phyloP scores from a whole-genome alignment of 345 rosid genomes.

The Carallia pectinifolia region DNA sequence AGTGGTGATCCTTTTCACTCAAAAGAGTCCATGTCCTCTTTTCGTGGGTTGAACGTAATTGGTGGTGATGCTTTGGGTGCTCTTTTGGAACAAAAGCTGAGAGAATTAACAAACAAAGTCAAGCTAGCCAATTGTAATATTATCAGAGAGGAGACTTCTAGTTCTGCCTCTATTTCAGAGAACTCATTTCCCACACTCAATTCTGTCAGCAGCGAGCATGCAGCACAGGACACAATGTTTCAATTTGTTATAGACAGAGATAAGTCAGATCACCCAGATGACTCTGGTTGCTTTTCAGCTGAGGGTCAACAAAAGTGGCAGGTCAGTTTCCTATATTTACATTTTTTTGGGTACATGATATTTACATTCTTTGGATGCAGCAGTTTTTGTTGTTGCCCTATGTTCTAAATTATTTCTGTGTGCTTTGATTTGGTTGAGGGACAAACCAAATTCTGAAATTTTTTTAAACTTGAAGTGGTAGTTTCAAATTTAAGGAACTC shows the following conservation, averaged over 20 bases:
- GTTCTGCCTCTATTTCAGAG: slow-evolving; percentile 34
- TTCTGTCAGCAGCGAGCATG: slow-evolving; percentile 27
- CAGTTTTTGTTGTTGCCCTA: not conserved
- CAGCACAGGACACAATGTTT: slow-evolving; percentile 33
- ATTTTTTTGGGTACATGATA: no score
- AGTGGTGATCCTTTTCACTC: slow-evolving; percentile 22
- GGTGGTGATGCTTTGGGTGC: slow-evolving; percentile 54
- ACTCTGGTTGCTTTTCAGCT: slow-evolving; percentile 38
- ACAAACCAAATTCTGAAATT: not conserved
- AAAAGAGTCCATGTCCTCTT: slow-evolving; percentile 27
- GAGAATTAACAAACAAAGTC: slow-evolving; percentile 60
- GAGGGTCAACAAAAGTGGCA: slow-evolving; percentile 42
- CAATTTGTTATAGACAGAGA: slow-evolving; percentile 32
- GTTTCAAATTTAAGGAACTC: not conserved
- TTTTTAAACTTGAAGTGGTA: not conserved
- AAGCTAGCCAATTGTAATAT: slow-evolving; percentile 49
- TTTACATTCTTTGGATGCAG: slow-evolving; percentile 1
- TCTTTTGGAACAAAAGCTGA: slow-evolving; percentile 75
- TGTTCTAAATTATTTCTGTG: slow-evolving; percentile 3
- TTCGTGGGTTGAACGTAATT: slow-evolving; percentile 44
- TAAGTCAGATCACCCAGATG: slow-evolving; percentile 28
- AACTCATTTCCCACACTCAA: slow-evolving; percentile 30
- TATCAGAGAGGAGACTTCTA: slow-evolving; percentile 40
- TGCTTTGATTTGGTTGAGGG: slow-evolving; percentile 11
- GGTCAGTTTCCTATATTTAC: slow-evolving; percentile 40